phyloP scores from a whole-genome alignment of 495 filamentous ascomycete species.

The Aspergillus leporis region DNA sequence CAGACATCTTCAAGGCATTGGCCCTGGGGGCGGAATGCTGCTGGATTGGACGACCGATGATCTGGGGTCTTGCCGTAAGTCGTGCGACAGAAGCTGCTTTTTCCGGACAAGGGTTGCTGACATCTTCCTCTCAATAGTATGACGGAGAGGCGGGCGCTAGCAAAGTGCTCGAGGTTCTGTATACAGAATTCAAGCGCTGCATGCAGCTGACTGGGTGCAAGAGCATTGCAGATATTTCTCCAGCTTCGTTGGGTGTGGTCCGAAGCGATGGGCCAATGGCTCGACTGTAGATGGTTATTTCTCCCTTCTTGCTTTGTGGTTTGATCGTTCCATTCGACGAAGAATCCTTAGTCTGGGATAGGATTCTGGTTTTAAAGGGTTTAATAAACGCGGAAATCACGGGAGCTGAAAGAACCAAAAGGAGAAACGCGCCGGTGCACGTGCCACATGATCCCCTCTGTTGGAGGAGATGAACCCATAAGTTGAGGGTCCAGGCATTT shows the following conservation, averaged over 20 bases:
- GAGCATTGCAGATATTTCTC: slow-evolving; percentile 46
- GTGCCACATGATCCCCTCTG: too few relatives aligned
- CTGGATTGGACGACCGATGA: slow-evolving; percentile 61
- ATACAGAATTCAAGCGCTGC: slow-evolving; percentile 51
- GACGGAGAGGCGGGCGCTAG: slow-evolving; percentile 42
- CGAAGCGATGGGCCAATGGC: slow-evolving; percentile 42
- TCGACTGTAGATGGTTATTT: slow-evolving; percentile 22
- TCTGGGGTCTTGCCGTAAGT: slow-evolving; percentile 48
- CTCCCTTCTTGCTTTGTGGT: not conserved
- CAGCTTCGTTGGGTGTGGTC: slow-evolving; percentile 37
- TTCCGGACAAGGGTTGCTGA: too few relatives aligned
- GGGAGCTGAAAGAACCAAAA: too few relatives aligned
- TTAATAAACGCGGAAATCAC: too few relatives aligned
- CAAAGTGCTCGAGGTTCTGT: slow-evolving; percentile 42
- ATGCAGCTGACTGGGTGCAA: slow-evolving; percentile 53
- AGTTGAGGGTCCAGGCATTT: not conserved
- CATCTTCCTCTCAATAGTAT: slow-evolving; percentile 20
- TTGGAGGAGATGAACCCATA: too few relatives aligned
- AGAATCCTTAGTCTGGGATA: too few relatives aligned
- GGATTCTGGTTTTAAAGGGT: too few relatives aligned
- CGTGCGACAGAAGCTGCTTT: not conserved
- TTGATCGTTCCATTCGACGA: not conserved
- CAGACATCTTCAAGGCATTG: slow-evolving; percentile 69
- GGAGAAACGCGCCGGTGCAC: too few relatives aligned
- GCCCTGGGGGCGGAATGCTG: slow-evolving; percentile 66